Base-by-base conservation (phyloP, 495 filamentous ascomycete genomes). In the Talaromyces trachyspermus region DNA sequence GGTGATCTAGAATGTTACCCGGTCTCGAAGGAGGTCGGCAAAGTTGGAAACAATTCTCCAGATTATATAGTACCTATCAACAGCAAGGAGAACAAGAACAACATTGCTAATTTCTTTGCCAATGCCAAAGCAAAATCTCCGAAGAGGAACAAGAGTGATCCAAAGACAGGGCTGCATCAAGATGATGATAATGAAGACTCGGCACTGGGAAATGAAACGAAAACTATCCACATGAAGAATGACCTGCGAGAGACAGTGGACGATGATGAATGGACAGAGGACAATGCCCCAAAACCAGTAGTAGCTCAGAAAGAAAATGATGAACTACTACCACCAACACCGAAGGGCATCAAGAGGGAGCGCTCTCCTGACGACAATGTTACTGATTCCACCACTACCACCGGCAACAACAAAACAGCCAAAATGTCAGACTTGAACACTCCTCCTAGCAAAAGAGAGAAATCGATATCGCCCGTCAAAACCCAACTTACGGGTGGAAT, bases 71-170 rank as follows among this genome's bases (percentile, higher is more conserved):
- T 95, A 2, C 89, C 89, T 0, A 66, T 95, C 35, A 74, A 81
- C 54, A 89, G 84, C 62, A 82, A 75, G 41, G 86, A 89, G 57
- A 95, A 95, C 56, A 95, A 94, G 68, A 78, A 70, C 30, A 94
- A 89, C 50, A 96, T 98, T 60, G 86, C 84, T 11, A 95, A 94
- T 58, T 96, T 94, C 68, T 98, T 98, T 55, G 75, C 68, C 4
- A 80, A 78, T 49, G 65, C 74, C 5, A 15, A 23, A 20, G 45
- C 76, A 66, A 57, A 75, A n/a, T n/a, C n/a, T n/a, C n/a, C n/a
- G 63, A 33, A 63, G 22, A 46, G 37, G 32, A 64, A 59, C 27
- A 54, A 10, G 37, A 32, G 26, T 41, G 46, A 9, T 58, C 54
- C 12, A 25, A 48, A 19, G 53, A 56, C n/a, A 47, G 51, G 12